These are phyloP conservation scores for Sechiopsis laciniata DNA, from an alignment of 306 rosid genomes.

Conservation along the genomic window DNA sequence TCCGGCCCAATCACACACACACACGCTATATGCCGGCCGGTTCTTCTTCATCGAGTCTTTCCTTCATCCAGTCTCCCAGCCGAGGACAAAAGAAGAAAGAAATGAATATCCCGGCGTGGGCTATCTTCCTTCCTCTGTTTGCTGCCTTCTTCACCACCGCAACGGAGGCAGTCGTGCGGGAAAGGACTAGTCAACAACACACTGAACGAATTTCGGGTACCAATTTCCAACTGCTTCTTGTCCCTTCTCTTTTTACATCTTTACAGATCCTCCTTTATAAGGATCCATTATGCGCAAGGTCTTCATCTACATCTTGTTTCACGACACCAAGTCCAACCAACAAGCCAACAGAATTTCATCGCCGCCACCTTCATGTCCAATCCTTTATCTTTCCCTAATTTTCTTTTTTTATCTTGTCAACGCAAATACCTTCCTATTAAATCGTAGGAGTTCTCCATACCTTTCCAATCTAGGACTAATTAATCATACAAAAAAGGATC, in stretches of 20 bases:
- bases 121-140: conserved; percentile 40
- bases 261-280: not conserved
- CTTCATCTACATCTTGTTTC: too few relatives aligned
- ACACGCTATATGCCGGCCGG: too few relatives aligned
- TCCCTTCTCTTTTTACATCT: not conserved
- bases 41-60: too few relatives aligned
- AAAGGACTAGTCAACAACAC: conserved; percentile 40
- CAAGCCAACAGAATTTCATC: too few relatives aligned
- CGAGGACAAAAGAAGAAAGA: not conserved
- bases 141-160: conserved; percentile 35
- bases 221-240: not conserved
- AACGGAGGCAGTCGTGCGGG: conserved; percentile 46
- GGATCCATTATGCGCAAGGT: too few relatives aligned
- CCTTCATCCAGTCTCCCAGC: not conserved
- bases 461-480: not conserved
- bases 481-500: not conserved
- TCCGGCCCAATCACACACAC: too few relatives aligned
- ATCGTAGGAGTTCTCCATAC: not conserved
- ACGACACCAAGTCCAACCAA: too few relatives aligned
- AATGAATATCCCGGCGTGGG: conserved; percentile 51
- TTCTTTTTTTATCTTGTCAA: not conserved
- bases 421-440: not conserved
- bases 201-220: conserved; percentile 95
- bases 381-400: too few relatives aligned
- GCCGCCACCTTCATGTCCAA: conserved; percentile 13